phyloP scores from a whole-genome alignment of 306 rosid species.

The Lagenaria siceraria region DNA sequence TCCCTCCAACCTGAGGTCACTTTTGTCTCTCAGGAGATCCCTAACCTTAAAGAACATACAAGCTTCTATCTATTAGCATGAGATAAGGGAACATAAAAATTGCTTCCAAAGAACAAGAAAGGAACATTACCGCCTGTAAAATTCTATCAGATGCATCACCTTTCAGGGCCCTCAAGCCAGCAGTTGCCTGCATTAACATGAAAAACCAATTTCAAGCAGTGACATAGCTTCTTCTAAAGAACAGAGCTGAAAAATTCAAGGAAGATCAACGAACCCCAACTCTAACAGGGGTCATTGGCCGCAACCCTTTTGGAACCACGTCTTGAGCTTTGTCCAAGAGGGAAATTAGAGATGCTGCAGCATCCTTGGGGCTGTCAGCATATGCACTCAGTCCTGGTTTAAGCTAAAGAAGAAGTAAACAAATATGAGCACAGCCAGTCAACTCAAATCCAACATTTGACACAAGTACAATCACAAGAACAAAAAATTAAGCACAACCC shows the following conservation, averaged over 20 bases:
- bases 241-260: background rate
- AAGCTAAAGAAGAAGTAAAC: slow-evolving; percentile 7
- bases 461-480: background rate
- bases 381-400: slow-evolving; percentile 74
- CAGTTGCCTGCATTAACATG: slow-evolving; percentile 65
- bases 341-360: slow-evolving; percentile 56
- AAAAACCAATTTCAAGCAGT: slow-evolving; percentile 13
- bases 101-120: background rate
- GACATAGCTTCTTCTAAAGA: background rate
- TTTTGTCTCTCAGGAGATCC: slow-evolving; percentile 56
- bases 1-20: slow-evolving; percentile 37
- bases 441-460: background rate
- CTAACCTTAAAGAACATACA: slow-evolving; percentile 40
- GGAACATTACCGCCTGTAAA: slow-evolving; percentile 62
- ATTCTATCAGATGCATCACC: slow-evolving; percentile 73
- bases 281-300: slow-evolving; percentile 73
- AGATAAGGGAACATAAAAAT: background rate
- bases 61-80: slow-evolving; percentile 1
- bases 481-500: background rate
- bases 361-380: slow-evolving; percentile 52
- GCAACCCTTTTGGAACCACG: slow-evolving; percentile 63
- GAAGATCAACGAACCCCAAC: slow-evolving; percentile 60
- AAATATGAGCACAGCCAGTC: background rate
- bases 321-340: slow-evolving; percentile 62
- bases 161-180: slow-evolving; percentile 77